These are phyloP conservation scores for Cercophora scortea DNA, from an alignment of 495 filamentous ascomycete genomes.

Conservation along the genomic window DNA sequence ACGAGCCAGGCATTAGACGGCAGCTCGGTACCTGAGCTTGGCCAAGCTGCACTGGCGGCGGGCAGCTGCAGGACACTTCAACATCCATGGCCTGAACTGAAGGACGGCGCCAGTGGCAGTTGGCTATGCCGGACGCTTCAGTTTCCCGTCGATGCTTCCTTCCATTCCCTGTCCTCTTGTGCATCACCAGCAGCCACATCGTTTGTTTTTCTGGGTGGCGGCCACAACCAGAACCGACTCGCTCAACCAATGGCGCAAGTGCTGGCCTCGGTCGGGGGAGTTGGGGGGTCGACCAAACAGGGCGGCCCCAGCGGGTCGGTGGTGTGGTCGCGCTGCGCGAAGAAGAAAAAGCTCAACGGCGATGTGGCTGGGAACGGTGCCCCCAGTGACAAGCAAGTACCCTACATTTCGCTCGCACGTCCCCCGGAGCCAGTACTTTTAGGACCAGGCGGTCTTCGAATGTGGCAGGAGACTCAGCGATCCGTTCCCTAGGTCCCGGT, in stretches of 20 bases:
- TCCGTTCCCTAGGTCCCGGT: constrained; percentile 7
- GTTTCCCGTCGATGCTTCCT: no score
- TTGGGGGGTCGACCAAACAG: no score
- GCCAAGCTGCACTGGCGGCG: constrained; percentile 16
- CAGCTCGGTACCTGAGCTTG: not conserved
- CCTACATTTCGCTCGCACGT: not conserved
- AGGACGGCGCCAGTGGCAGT: constrained; percentile 6
- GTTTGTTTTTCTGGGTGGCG: no score
- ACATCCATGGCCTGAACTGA: not conserved
- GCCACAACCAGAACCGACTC: no score
- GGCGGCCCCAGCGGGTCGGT: no score
- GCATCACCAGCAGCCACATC: no score
- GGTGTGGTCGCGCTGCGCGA: not conserved
- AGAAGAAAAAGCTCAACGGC: constrained; percentile 18
- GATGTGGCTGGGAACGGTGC: constrained; percentile 13
- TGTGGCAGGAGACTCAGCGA: constrained; percentile 13
- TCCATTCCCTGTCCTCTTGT: no score
- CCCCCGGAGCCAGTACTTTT: no score
- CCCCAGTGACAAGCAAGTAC: not conserved
- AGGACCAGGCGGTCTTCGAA: not conserved
- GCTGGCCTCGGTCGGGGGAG: no score
- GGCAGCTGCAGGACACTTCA: constrained; percentile 17
- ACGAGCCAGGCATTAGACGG: constrained; percentile 3
- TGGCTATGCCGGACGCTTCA: not conserved
- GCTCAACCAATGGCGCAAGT: no score